Conservation (phyloP, 768 basidiomycete species). For the Pulveroboletus ravenelii region DNA sequence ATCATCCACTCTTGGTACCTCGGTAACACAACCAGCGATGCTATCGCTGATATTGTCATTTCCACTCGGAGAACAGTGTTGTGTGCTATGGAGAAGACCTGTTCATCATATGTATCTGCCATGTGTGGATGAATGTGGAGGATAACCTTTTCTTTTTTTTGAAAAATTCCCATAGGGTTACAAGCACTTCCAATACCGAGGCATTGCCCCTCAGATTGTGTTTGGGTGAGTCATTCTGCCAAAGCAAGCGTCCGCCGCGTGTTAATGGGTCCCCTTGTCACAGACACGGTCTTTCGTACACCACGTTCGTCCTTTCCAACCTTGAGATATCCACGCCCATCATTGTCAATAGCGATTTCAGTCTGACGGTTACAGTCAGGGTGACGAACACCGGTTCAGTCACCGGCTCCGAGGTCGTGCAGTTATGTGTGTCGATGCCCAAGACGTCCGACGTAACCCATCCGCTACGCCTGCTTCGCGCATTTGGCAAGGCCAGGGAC, state of each 20-base stretch:
- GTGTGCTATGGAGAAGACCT: constrained; percentile 33
- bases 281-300: constrained; percentile 76
- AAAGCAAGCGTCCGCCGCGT: no score
- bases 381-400: constrained; percentile 61
- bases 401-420: constrained; percentile 63
- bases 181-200: constrained; percentile 67
- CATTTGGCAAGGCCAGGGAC: constrained; percentile 55
- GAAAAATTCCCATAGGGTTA: constrained; percentile 43
- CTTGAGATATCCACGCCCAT: constrained; percentile 44
- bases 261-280: no score
- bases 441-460: constrained; percentile 45
- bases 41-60: constrained; percentile 79
- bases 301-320: constrained; percentile 54
- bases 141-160: background rate
- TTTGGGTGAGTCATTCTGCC: constrained; percentile 67
- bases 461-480: constrained; percentile 69
- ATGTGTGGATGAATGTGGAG: background rate
- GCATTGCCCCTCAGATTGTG: constrained; percentile 59
- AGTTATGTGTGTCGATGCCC: constrained; percentile 71
- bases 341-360: constrained; percentile 40
- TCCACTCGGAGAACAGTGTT: constrained; percentile 65
- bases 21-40: constrained; percentile 76
- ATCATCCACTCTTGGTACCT: constrained; percentile 84
- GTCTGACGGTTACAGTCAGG: no score
- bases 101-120: constrained; percentile 26